Evolutionary conservation across 306 rosid genomes (phyloP), one percentile per base, ranked within the genome.

Genomic region (Cicer pinnatifidum): DNA sequence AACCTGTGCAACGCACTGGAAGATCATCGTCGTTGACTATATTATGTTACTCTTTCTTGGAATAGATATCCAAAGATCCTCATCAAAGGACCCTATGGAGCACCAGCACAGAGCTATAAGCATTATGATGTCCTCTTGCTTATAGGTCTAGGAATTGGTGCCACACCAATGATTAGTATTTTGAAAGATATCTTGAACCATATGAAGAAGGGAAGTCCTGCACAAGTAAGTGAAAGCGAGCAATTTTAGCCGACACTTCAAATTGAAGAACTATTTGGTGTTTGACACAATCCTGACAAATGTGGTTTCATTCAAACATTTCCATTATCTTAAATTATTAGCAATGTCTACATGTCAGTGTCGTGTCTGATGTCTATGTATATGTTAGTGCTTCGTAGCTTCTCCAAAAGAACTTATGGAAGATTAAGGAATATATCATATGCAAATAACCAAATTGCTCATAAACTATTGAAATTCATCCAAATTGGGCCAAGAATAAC

Each of bases 141-240:
- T 40, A 61, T 93, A 38, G 98, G 98, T 37, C 89, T 91, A 8
- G 98, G 98, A 57, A 93, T 91, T 8, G 97, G 98, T 6, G 98
- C 98, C 19, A 93, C 98, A 10, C 98, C 98, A 37, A 88, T 91
- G 92, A 82, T 93, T 80, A 93, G 98, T 82, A 89, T 93, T 76
- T 20, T 88, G 17, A 93, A 93, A 75, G 98, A 93, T 82, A 71
- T 91, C 76, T 67, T 93, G 75, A 86, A 88, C 82, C 43, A 78
- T 52, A 83, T 93, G 53, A 85, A 82, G 74, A 79, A 41, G 13
- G 60, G 8, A 56, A 71, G 73, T 17, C 44, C 38, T 57, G 15
- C 16, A 17, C 15, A n/a, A 20, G 96, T 87, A 83, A 88, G 90
- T 79, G 19, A 37, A 75, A 20, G 69, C 2, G 13, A 13, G 47